These are phyloP conservation scores for Ogataea trehaloabstinens DNA, from an alignment of 805 yeast species.

Conservation along the genomic window DNA sequence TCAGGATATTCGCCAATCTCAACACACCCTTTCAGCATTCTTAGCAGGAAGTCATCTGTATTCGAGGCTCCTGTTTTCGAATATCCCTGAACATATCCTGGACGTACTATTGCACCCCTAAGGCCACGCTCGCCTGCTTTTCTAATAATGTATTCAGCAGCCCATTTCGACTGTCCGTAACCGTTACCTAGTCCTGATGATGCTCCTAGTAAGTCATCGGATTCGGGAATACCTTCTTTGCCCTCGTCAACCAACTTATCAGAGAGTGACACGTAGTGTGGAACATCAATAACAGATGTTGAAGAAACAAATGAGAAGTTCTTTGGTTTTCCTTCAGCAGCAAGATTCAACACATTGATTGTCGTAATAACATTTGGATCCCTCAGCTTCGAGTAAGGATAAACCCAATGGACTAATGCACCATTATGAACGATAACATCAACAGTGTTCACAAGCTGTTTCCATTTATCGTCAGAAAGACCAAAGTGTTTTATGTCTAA, in stretches of 20 bases:
- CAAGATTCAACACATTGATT: constrained; percentile 74
- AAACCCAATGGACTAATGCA: constrained; percentile 98
- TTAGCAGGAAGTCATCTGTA: constrained; percentile 92
- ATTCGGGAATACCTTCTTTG: constrained; percentile 70
- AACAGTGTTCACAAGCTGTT: constrained; percentile 49
- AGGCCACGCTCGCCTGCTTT: constrained; percentile 86
- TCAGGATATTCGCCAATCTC: constrained; percentile 86
- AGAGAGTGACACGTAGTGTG: constrained; percentile 73
- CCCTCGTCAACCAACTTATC: constrained; percentile 67
- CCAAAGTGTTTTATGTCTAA: constrained; percentile 76
- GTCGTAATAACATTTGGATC: constrained; percentile 93
- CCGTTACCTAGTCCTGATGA: constrained; percentile 82
- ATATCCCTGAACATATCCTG: constrained; percentile 94
- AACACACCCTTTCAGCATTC: constrained; percentile 93
- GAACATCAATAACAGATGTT: constrained; percentile 88
- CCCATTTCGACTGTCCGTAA: constrained; percentile 98
- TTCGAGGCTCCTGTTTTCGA: constrained; percentile 82
- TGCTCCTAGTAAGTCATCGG: constrained; percentile 82
- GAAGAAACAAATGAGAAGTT: constrained; percentile 90
- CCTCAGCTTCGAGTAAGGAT: constrained; percentile 85
- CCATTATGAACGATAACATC: constrained; percentile 94
- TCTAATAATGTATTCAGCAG: constrained; percentile 86
- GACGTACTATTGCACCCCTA: constrained; percentile 86
- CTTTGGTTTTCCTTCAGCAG: constrained; percentile 80
- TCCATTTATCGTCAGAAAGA: constrained; percentile 55